Base-by-base conservation (phyloP, 805 yeast species). In the Debaryomyces tyrocola region DNA sequence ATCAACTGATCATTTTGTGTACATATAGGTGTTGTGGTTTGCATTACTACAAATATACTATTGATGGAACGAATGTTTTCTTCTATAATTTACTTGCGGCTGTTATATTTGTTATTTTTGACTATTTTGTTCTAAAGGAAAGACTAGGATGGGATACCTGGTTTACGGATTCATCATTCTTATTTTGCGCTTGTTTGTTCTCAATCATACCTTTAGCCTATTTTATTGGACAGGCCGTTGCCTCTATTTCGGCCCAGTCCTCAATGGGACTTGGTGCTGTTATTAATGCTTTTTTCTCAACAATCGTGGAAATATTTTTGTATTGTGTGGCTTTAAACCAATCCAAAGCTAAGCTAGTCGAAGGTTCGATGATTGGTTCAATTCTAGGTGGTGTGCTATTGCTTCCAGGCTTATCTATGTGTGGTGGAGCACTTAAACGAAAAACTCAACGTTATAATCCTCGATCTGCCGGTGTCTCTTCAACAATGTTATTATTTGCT, bases 251-350 rank as follows among this genome's bases (percentile, higher is more conserved):
- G 6, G 98, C 99, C 0, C 99, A 94, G 69, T 89, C 97, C 0
- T 91, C 97, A 0, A 94, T 94, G 99, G 97, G 98, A 24, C 83
- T 94, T 49, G 98, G 98, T 72, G 99, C 99, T 1, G 97, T 91
- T 0, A 90, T 94, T 57, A 94, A 94, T 64, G 99, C 99, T 0
- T 92, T 94, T 59, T 94, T 94, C 75, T 91, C 98, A 1, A 91
- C 99, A 0, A 79, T 94, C 41, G 98, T 94, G 6, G 99, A 94
- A 63, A 87, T 94, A 7, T 94, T 85, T 64, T 70, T 92, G 41
- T 94, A 94, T 64, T 85, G 96, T 66, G 96, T 92, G 17, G 98
- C 99, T 0, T 72, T 94, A 49, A 74, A 80, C 43, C 95, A 91
- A 60, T 79, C 83, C 2, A 92, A 94, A 62, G 96, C 96, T 1